Evolutionary conservation across 768 basidiomycete genomes (phyloP).

Genomic region (Tylopilus vinaceipallidus): DNA sequence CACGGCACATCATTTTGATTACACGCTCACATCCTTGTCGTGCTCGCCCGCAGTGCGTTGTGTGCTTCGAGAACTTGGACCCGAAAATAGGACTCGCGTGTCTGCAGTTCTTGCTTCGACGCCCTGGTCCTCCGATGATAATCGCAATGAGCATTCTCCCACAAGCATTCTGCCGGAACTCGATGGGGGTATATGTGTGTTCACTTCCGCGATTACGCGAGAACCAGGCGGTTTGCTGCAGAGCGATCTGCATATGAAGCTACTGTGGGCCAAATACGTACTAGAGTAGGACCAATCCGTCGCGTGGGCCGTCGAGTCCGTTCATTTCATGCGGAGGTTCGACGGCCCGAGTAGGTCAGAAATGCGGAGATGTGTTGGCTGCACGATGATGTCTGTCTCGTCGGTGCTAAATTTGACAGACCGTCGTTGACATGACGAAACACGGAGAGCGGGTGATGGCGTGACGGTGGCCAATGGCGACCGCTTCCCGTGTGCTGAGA

Average conservation of each 20-base stretch:
- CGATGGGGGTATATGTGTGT: constrained; percentile 6
- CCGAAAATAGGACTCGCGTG: neutral
- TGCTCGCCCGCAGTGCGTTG: neutral
- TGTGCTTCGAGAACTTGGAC: constrained; percentile 9
- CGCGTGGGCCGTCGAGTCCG: constrained; percentile 23
- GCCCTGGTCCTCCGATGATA: neutral
- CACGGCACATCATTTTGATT: constrained; percentile 1
- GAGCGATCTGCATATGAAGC: constrained; percentile 25
- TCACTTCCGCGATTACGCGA: constrained; percentile 33
- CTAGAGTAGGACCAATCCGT: constrained; percentile 11
- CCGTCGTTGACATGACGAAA: constrained; percentile 23
- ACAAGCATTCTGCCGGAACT: constrained; percentile 1
- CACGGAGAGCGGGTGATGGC: neutral
- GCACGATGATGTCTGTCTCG: constrained; percentile 9
- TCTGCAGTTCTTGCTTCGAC: neutral
- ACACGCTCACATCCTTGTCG: neutral
- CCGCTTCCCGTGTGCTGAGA: constrained; percentile 10
- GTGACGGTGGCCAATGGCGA: neutral
- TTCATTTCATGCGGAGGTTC: constrained; percentile 32
- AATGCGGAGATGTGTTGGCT: constrained; percentile 30
- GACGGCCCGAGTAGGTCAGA: constrained; percentile 26
- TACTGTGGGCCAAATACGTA: constrained; percentile 20
- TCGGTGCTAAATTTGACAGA: constrained; percentile 12
- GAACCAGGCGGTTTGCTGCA: constrained; percentile 9
- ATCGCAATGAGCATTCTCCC: constrained; percentile 3